phyloP scores from a whole-genome alignment of 768 basidiomycete species.

The Pleurotus tuber-regium region DNA sequence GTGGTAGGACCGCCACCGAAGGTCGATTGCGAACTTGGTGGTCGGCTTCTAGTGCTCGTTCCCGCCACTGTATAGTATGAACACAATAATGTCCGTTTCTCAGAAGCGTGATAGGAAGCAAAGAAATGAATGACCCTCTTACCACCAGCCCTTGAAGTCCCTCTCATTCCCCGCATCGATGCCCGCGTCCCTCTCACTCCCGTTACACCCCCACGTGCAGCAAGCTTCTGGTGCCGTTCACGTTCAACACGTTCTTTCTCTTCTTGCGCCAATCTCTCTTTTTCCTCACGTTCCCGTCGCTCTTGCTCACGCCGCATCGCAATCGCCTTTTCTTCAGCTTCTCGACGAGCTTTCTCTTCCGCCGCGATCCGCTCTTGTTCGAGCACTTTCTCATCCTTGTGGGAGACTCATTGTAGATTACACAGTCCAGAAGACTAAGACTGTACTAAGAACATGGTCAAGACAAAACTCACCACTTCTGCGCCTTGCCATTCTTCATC shows the following conservation, averaged over 20 bases:
- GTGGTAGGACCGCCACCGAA: neutral
- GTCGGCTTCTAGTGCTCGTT: slow-evolving; percentile 8
- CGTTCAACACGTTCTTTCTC: slow-evolving; percentile 41
- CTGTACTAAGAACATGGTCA: neutral
- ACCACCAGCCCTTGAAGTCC: slow-evolving; percentile 12
- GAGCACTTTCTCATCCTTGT: slow-evolving; percentile 65
- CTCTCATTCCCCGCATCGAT: slow-evolving; percentile 52
- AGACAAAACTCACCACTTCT: slow-evolving; percentile 51
- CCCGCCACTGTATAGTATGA: neutral
- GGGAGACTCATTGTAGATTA: neutral
- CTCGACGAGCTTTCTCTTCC: slow-evolving; percentile 36
- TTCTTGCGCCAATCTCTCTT: slow-evolving; percentile 40
- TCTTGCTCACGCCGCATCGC: slow-evolving; percentile 40
- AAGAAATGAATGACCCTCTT: neutral
- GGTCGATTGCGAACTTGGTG: slow-evolving; percentile 4
- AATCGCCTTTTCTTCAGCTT: slow-evolving; percentile 44
- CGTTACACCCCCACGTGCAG: slow-evolving; percentile 53
- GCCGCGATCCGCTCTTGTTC: slow-evolving; percentile 47
- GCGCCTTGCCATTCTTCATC: slow-evolving; percentile 78
- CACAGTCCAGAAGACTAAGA: neutral
- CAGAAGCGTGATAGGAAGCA: neutral
- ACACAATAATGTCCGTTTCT: neutral
- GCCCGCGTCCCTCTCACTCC: slow-evolving; percentile 74
- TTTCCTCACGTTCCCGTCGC: slow-evolving; percentile 47
- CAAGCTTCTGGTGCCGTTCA: slow-evolving; percentile 36